Conservation (phyloP, 2,329 filamentous ascomycete genomes). For the Lachnellula subtilissima region DNA sequence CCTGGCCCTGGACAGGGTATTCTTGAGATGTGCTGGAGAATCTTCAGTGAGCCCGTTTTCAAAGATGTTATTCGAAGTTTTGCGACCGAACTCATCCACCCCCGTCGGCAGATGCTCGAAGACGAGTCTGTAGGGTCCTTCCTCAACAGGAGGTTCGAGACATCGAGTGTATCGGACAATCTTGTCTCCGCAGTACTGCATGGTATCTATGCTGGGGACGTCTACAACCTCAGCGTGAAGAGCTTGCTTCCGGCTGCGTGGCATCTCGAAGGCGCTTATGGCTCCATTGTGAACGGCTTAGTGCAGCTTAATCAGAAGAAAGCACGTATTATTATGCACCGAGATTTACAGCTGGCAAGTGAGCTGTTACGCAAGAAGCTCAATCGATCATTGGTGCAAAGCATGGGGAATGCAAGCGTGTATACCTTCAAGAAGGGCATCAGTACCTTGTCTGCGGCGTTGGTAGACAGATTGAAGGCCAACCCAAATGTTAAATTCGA, state of each 20-base stretch:
- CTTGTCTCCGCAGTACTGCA: conserved; percentile 72
- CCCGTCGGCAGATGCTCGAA: conserved; percentile 33
- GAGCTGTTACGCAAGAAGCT: conserved; percentile 5
- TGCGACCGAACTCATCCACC: conserved; percentile 30
- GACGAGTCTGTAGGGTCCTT: conserved; percentile 73
- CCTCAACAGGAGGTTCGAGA: conserved; percentile 48
- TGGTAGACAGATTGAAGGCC: conserved; percentile 45
- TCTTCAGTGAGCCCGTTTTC: conserved; percentile 53
- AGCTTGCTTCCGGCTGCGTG: conserved; percentile 41
- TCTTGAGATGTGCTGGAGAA: conserved; percentile 27
- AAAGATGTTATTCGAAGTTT: conserved; percentile 33
- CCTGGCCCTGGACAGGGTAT: conserved; percentile 41
- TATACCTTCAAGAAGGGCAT: conserved; percentile 57
- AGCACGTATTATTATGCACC: background rate
- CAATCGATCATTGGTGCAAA: conserved; percentile 14
- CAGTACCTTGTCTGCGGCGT: conserved; percentile 50
- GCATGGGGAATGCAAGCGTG: conserved; percentile 31
- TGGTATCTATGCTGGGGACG: conserved; percentile 89
- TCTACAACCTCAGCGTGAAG: conserved; percentile 71
- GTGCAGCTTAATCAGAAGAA: background rate
- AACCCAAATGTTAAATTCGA: conserved; percentile 58
- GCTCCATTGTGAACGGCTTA: conserved; percentile 11
- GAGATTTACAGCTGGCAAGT: background rate
- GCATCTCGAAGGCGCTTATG: conserved; percentile 17
- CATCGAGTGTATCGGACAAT: conserved; percentile 60